Base-by-base conservation (phyloP, 768 basidiomycete genomes). In the Imleria badia region DNA sequence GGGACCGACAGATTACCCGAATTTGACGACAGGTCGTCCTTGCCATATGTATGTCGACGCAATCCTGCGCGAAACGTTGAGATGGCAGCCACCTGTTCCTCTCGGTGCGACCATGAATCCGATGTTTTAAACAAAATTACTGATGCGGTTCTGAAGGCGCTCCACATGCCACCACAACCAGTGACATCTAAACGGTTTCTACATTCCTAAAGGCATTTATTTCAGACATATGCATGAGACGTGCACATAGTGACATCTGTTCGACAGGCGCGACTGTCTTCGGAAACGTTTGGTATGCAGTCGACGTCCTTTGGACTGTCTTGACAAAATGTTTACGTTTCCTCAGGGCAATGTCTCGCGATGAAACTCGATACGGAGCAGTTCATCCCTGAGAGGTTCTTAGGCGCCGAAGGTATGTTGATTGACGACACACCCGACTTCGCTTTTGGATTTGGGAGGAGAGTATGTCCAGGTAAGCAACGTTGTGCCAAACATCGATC, bases 131-230 rank as follows among this genome's bases (percentile, higher is more conserved):
- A 22, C 1, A 15, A 4, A 3, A n/a, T 44, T 14, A n/a, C 30
- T 60, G n/a, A 60, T 26, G 26, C 26, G n/a, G 2, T 19, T 33
- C 13, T 31, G 8, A 46, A 57, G 54, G 35, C 2, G 10, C 61
- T 39, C 54, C 56, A 34, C 73, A 71, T 49, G 43, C 56, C 12
- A 20, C 63, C 7, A 74, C 72, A 0, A 56, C 64, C 33, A 75
- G 76, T 51, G 78, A 79, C 44, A 54, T 70, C 13, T 79, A 78
- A 63, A 70, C 20, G 73, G 75, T 19, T 79, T 79, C 54, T 66
- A 78, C 12, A 84, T 85, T 41, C 82, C 83, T 1, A 73, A 74
- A 56, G 83, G 82, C 53, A 48, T 48, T 15, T 55, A 48, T 48
- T 15, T 39, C 4, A 4, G 1, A 29, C 10, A 19, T 30, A 14